Evolutionary conservation across 495 filamentous ascomycete species (phyloP).

Genomic region (Sporormia fimetaria): DNA sequence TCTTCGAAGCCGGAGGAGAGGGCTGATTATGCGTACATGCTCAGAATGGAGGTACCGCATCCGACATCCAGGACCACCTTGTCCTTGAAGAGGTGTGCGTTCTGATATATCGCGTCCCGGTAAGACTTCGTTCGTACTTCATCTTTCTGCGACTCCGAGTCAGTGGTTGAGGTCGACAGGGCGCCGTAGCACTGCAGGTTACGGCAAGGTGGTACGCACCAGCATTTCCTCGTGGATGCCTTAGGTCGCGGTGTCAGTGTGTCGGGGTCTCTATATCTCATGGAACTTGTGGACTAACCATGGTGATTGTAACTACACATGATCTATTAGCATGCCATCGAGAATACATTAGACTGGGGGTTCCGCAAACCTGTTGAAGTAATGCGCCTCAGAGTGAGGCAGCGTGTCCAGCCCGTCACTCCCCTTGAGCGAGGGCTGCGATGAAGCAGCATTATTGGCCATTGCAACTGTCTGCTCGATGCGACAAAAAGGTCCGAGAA

Average conservation of each 20-base stretch:
- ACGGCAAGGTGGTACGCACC: slow-evolving; percentile 45
- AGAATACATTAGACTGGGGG: background rate
- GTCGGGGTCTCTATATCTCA: slow-evolving; percentile 20
- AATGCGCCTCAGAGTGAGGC: slow-evolving; percentile 78
- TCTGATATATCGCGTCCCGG: slow-evolving; percentile 92
- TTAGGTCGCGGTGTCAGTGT: slow-evolving; percentile 33
- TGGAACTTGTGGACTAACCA: slow-evolving; percentile 45
- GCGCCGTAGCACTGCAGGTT: too few relatives aligned
- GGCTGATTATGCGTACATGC: slow-evolving; percentile 50
- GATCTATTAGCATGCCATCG: slow-evolving; percentile 23
- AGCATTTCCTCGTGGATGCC: slow-evolving; percentile 98
- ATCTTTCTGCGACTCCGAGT: slow-evolving; percentile 60
- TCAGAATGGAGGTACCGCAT: slow-evolving; percentile 84
- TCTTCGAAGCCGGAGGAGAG: slow-evolving; percentile 1
- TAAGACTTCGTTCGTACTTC: slow-evolving; percentile 93
- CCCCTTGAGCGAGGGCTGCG: slow-evolving; percentile 18
- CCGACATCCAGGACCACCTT: slow-evolving; percentile 97
- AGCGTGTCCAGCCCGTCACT: slow-evolving; percentile 27
- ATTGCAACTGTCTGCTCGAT: too few relatives aligned
- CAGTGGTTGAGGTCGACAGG: slow-evolving; percentile 15
- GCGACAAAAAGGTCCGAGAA: too few relatives aligned
- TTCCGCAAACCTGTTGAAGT: slow-evolving; percentile 77
- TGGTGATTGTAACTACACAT: slow-evolving; percentile 78
- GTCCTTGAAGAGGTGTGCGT: slow-evolving; percentile 91
- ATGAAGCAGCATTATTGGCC: slow-evolving; percentile 20